Evolutionary conservation across 805 yeast species (phyloP), one percentile per base, ranked within the genome.

Genomic region (Cyberlindnera maritima): DNA sequence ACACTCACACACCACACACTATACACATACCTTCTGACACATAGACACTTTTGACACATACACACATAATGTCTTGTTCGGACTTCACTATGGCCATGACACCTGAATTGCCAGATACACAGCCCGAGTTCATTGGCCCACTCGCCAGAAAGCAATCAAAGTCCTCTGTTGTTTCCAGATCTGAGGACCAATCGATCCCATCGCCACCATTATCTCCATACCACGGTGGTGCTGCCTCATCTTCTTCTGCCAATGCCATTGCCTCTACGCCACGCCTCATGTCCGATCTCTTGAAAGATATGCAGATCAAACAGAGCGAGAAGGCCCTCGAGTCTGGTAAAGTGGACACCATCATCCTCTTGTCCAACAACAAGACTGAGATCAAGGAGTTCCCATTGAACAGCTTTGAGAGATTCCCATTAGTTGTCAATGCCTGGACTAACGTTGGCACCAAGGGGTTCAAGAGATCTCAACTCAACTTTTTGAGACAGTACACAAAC

Each of bases 371-470:
- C 11, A 39, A 45, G 10, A 44, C 50, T 3, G 43, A 58, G 49
- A 36, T 49, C 53, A 44, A 53, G 49, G 58, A 72, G 32, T 80
- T 76, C 63, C 81, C 80, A 46, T 53, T 80, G 39, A 78, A 77
- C 46, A 69, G 74, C 54, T 68, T 66, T 54, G 68, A 70, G 43
- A 68, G 75, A 36, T 72, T 73, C 52, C 67, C 71, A 35, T 63
- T 82, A 50, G 73, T 69, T 32, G 68, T 83, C 47, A 71, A 74
- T 55, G 79, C 86, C 5, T 80, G 81, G 78, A 52, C 62, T 10
- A 70, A 69, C 36, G 58, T 77, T 46, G 67, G 67, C 32, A 52
- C 61, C 5, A 67, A 72, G 32, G 68, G 69, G 40, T 81, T 70
- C 64, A 80, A 77, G 58, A 63, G 60, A 41, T 65, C 68, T 39